Conservation (phyloP, 1,284 basidiomycete genomes). For the Cutaneotrichosporon arboriforme region DNA sequence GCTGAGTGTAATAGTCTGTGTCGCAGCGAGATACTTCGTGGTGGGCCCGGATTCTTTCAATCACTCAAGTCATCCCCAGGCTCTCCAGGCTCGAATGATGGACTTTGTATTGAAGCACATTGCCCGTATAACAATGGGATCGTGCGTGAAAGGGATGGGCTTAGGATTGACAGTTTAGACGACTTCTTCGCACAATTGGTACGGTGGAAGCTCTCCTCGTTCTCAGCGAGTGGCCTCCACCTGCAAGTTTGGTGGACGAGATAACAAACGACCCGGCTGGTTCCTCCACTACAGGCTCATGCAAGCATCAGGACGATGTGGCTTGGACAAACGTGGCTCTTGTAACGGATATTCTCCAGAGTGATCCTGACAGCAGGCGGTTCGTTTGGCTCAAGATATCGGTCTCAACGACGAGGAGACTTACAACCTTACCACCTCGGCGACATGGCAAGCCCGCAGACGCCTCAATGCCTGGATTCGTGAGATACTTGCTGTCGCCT, state of each 20-base stretch:
- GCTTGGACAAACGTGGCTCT: constrained; percentile 21
- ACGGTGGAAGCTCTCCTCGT: constrained; percentile 24
- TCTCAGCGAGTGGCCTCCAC: constrained; percentile 23
- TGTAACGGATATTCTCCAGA: no score
- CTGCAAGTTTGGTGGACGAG: constrained; percentile 14
- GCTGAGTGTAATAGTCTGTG: constrained; percentile 14
- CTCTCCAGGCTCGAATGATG: constrained; percentile 14
- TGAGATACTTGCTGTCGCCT: constrained; percentile 7
- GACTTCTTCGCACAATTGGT: constrained; percentile 21
- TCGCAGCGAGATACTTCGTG: constrained; percentile 16
- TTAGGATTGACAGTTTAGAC: no score
- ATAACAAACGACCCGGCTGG: not conserved
- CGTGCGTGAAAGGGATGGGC: no score
- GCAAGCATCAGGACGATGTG: constrained; percentile 19
- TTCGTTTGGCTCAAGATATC: constrained; percentile 22
- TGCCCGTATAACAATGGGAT: constrained; percentile 17
- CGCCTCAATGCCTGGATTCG: constrained; percentile 18
- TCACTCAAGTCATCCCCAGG: constrained; percentile 9
- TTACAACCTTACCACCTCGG: constrained; percentile 2
- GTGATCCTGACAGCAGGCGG: no score
- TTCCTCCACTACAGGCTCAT: not conserved
- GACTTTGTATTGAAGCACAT: constrained; percentile 19
- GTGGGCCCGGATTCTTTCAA: constrained; percentile 17
- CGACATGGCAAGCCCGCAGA: constrained; percentile 9
- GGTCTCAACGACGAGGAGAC: constrained; percentile 18